phyloP scores from a whole-genome alignment of 345 rosid genomes.

The Populus pruinosa region DNA sequence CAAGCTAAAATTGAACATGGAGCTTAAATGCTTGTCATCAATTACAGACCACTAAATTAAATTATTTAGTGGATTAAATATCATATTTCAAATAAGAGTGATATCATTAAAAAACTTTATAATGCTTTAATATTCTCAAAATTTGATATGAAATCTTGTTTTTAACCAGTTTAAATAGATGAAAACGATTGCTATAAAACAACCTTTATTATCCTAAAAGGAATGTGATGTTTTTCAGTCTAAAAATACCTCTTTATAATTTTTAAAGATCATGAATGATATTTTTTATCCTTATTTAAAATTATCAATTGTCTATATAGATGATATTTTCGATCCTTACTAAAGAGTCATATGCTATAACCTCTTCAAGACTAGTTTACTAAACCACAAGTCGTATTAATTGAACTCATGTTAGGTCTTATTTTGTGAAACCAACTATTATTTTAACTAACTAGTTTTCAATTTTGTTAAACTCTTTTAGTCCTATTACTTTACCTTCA shows the following conservation, averaged over 20 bases:
- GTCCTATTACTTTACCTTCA: too few species aligned
- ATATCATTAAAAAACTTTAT: background rate
- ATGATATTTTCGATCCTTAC: background rate
- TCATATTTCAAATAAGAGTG: background rate
- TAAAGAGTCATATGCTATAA: too few species aligned
- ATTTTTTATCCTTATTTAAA: background rate
- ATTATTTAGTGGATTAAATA: background rate
- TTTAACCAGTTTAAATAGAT: background rate
- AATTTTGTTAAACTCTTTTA: too few species aligned
- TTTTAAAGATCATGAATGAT: background rate
- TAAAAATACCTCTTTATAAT: background rate
- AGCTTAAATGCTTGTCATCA: background rate
- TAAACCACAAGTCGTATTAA: too few species aligned
- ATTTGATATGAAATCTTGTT: background rate
- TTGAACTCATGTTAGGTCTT: too few species aligned
- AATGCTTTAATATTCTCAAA: background rate
- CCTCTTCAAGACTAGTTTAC: too few species aligned
- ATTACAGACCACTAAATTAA: constrained; percentile 1
- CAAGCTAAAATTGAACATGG: background rate
- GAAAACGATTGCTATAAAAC: background rate
- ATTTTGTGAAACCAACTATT: too few species aligned
- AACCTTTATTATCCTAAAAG: background rate
- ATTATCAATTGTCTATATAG: background rate
- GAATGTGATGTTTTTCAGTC: background rate
- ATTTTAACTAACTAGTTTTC: too few species aligned